These are phyloP conservation scores for Dioszegia aurantiaca DNA, from an alignment of 768 basidiomycete genomes.

Conservation along the genomic window DNA sequence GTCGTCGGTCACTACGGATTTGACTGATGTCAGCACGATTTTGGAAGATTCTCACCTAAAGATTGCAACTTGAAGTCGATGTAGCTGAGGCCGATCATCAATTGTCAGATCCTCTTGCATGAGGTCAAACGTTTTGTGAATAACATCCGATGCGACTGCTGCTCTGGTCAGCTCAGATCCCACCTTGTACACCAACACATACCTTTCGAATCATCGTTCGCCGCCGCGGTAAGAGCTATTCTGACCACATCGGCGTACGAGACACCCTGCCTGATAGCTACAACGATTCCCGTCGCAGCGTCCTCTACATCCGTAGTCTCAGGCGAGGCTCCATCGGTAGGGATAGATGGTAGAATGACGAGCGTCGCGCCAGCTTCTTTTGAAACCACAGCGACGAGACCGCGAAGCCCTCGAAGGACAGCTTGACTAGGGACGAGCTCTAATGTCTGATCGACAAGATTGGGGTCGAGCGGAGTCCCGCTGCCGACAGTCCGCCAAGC, in stretches of 20 bases:
- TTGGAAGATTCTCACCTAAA: conserved; percentile 9
- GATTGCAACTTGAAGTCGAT: conserved; percentile 18
- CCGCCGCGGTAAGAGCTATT: conserved; percentile 9
- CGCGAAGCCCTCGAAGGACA: conserved; percentile 26
- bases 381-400: conserved; percentile 22
- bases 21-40: conserved; percentile 6
- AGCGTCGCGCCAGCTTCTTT: conserved; percentile 14
- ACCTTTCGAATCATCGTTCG: conserved; percentile 17
- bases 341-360: conserved; percentile 19
- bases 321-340: background rate
- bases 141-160: conserved; percentile 7
- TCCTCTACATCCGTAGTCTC: background rate
- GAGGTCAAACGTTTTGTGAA: background rate
- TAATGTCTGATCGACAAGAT: background rate
- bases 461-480: conserved; percentile 12
- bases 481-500: background rate
- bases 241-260: conserved; percentile 32
- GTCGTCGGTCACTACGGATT: background rate
- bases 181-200: too few species aligned
- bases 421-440: conserved; percentile 23
- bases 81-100: background rate
- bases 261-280: conserved; percentile 27
- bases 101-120: background rate
- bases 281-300: conserved; percentile 22
- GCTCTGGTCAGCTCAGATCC: background rate